Percentiles rank a stretch among this genome's conserved stretches.
These are phyloP conservation scores for Ceratorhiza oryzae-sativae DNA, from an alignment of 1,284 basidiomycete species.

Conservation along the genomic window DNA sequence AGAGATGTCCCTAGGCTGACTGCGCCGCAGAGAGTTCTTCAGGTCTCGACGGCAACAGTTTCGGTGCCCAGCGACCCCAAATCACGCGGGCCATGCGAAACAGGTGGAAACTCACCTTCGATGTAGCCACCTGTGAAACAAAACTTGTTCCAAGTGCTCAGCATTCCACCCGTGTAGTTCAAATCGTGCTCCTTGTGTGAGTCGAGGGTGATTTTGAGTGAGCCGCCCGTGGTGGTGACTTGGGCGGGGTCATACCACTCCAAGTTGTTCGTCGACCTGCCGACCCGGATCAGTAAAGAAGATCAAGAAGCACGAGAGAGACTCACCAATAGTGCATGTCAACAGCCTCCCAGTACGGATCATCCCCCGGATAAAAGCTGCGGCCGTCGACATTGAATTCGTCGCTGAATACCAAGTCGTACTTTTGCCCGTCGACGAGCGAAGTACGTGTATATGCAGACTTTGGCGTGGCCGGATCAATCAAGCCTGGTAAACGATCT, in stretches of 20 bases:
- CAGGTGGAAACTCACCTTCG: conserved; percentile 44
- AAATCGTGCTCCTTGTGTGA: conserved; percentile 51
- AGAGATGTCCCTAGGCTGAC: background rate
- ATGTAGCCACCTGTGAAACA: conserved; percentile 57
- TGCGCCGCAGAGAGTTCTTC: too few relatives aligned
- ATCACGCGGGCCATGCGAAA: too few relatives aligned
- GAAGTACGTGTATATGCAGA: conserved; percentile 66
- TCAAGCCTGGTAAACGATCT: conserved; percentile 52
- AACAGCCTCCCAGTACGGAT: conserved; percentile 77
- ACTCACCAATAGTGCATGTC: conserved; percentile 73
- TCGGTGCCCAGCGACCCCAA: too few relatives aligned
- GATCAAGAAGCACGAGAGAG: background rate
- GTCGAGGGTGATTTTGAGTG: conserved; percentile 53
- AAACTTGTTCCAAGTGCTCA: conserved; percentile 51
- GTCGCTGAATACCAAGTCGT: conserved; percentile 72
- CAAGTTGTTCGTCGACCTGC: conserved; percentile 43
- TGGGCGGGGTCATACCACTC: conserved; percentile 54
- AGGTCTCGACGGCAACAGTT: too few relatives aligned
- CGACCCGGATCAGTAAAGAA: background rate
- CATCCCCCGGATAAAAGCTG: conserved; percentile 57
- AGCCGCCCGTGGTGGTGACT: conserved; percentile 54
- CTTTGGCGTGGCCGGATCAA: conserved; percentile 72
- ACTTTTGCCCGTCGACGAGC: conserved; percentile 59
- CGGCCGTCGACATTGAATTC: conserved; percentile 70
- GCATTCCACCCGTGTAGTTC: conserved; percentile 50